phyloP scores from a whole-genome alignment of 1,284 basidiomycete species.

The Crepidotus sp. region DNA sequence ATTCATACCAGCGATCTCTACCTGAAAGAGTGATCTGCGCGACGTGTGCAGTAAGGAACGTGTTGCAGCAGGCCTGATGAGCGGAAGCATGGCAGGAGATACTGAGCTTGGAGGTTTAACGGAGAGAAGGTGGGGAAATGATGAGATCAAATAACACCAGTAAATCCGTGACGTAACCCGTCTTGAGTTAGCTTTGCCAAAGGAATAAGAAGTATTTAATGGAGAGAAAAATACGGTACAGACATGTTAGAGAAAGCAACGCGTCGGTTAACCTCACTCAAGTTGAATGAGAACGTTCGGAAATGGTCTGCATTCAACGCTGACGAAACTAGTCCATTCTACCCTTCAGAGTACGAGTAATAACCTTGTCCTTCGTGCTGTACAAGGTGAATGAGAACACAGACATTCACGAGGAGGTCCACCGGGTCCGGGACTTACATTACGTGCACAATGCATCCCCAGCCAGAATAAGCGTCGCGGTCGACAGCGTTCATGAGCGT shows the following conservation, averaged over 20 bases:
- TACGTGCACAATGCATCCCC: slow-evolving; percentile 93
- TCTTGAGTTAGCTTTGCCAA: too few species aligned
- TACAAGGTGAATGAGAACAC: slow-evolving; percentile 5
- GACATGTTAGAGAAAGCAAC: background rate
- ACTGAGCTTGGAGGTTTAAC: background rate
- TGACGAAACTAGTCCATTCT: slow-evolving; percentile 70
- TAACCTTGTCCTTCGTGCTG: slow-evolving; percentile 81
- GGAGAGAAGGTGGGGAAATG: background rate
- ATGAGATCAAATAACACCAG: background rate
- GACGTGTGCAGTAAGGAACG: slow-evolving; percentile 12
- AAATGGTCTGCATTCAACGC: background rate
- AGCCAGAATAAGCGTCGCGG: slow-evolving; percentile 93
- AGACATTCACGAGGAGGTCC: background rate
- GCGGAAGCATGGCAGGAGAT: slow-evolving; percentile 11
- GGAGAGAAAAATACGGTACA: background rate
- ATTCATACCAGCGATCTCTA: slow-evolving; percentile 3
- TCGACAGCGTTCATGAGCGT: slow-evolving; percentile 94
- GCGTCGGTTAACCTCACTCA: background rate
- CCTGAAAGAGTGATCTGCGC: slow-evolving; percentile 16
- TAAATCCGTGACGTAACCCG: slow-evolving; percentile 8
- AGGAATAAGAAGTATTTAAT: too few species aligned
- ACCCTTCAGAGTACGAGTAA: slow-evolving; percentile 79
- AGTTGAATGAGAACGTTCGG: too few species aligned
- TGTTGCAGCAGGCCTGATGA: slow-evolving; percentile 11
- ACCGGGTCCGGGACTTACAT: slow-evolving; percentile 62